Evolutionary conservation across 306 rosid species (phyloP), one percentile per base, ranked within the genome.

Genomic region (Mimosa bimucronata): DNA sequence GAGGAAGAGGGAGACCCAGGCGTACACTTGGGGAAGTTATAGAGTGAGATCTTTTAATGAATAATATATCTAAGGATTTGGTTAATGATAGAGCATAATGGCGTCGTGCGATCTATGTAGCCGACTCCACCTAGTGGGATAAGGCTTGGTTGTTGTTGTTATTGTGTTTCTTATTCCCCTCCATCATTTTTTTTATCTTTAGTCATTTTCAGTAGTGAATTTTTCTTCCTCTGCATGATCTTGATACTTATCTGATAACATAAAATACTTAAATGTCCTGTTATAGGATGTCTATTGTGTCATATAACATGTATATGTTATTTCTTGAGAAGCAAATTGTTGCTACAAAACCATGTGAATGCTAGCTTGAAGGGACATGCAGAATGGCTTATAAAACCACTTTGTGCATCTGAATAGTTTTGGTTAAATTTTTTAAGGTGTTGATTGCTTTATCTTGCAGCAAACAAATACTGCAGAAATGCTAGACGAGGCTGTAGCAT

Each of bases 401-500:
- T 1, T 18, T 37, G 15, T 18, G 4, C 9, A 37, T 19, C 23
- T 19, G 45, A 44, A 41, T 75, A 57, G 52, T 29, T 79, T 29
- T 18, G 29, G 16, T 72, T 62, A 31, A 9, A 40, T 42, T 46
- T 42, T 46, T 68, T 71, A 37, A 44, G 57, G 66, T 67, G 72
- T 45, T 15, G 18, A 60, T 19, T 44, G 64, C 70, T 45, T 83
- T 80, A 58, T 64, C 46, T 83, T 86, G 92, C 90, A 94, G 98
- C 98, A 94, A 88, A 94, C 97, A 71, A 94, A 94, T 74, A 94
- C 98, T 3, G 97, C 98, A 3, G 97, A 92, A 50, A 94, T 94
- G 97, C 81, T 94, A 79, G 94, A 92, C 5, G 98, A 94, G 83
- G 97, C 97, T 10, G 97, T 92, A 45, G 97, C 89, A 74, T 94